Conservation (phyloP, 2,329 filamentous ascomycete species). For the Diatrype stigma region DNA sequence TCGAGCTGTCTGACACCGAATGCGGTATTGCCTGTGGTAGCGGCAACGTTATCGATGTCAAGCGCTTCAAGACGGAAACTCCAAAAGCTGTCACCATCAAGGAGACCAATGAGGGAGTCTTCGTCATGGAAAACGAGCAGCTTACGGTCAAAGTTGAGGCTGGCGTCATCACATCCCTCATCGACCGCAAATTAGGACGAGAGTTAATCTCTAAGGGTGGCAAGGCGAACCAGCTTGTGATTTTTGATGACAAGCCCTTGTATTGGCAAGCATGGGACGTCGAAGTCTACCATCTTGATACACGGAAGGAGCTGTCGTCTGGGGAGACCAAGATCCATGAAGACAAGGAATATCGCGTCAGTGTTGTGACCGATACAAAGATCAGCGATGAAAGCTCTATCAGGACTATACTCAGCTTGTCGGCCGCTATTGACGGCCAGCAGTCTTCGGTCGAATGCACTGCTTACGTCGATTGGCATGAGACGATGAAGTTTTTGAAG, state of each 20-base stretch:
- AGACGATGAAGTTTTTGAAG: slow-evolving; percentile 97
- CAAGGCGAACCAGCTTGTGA: slow-evolving; percentile 85
- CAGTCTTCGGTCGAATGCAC: slow-evolving; percentile 72
- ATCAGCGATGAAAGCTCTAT: slow-evolving; percentile 86
- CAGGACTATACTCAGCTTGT: slow-evolving; percentile 78
- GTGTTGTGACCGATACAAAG: slow-evolving; percentile 76
- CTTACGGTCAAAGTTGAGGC: slow-evolving; percentile 68
- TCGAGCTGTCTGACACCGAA: slow-evolving; percentile 54
- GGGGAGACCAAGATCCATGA: slow-evolving; percentile 69
- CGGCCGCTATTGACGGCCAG: slow-evolving; percentile 60
- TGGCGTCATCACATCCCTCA: slow-evolving; percentile 79
- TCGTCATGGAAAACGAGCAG: slow-evolving; percentile 74
- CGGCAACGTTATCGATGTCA: slow-evolving; percentile 49
- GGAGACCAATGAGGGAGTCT: slow-evolving; percentile 56
- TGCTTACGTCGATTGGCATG: slow-evolving; percentile 92
- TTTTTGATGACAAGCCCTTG: slow-evolving; percentile 95
- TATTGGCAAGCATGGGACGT: slow-evolving; percentile 99
- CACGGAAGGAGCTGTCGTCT: slow-evolving; percentile 69
- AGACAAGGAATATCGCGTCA: slow-evolving; percentile 69
- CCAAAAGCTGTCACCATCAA: slow-evolving; percentile 48
- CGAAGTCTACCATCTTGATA: slow-evolving; percentile 91
- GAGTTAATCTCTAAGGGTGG: slow-evolving; percentile 71
- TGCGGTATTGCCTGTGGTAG: slow-evolving; percentile 54
- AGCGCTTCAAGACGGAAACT: slow-evolving; percentile 42
- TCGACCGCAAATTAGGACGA: slow-evolving; percentile 67